Evolutionary conservation across 1,284 basidiomycete species (phyloP), one percentile per base, ranked within the genome.

Genomic region (Ustilago curta): DNA sequence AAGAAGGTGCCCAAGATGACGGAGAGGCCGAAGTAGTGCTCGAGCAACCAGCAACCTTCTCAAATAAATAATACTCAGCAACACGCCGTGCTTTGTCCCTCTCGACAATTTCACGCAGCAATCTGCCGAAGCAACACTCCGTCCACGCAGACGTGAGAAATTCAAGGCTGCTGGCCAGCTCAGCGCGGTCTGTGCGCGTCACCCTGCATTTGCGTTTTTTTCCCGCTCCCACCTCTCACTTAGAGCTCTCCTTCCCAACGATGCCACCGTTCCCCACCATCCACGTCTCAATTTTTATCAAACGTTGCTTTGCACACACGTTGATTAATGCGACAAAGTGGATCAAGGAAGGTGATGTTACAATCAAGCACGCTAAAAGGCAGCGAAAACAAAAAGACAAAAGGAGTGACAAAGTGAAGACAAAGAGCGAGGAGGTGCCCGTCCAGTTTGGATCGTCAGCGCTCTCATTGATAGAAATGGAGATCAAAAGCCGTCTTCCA

Each of bases 401-500:
- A 45, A 19, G 44, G 21, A 11, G 44, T 48, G 49, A 59, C 35
- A 40, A 19, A 16, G 51, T 45, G 42, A 8, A 27, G 18, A 47
- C 18, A 31, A 53, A 43, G 32, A 55, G 49, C 31, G 43, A n/a
- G n/a, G 51, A 37, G 35, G 44, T 54, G 50, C 29, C 9, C 32
- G 32, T 35, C 32, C 32, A 7, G 3, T 8, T 35, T 35, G 8
- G 32, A 12, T 11, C 32, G 32, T 35, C 32, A 35, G 14, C 29
- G 32, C 14, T 7, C 8, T 35, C 51, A 68, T 32, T 60, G 65
- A 35, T 73, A 63, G 54, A 74, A 68, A 49, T 78, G 79, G 16
- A 75, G 58, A 40, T 78, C 78, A 58, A 81, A 73, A n/a, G 70
- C 68, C 29, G 69, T 62, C 43, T 69, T 65, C 80, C 80, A 81